Conservation (phyloP, 352 stramenopile species). For the Phytophthora idaei region DNA sequence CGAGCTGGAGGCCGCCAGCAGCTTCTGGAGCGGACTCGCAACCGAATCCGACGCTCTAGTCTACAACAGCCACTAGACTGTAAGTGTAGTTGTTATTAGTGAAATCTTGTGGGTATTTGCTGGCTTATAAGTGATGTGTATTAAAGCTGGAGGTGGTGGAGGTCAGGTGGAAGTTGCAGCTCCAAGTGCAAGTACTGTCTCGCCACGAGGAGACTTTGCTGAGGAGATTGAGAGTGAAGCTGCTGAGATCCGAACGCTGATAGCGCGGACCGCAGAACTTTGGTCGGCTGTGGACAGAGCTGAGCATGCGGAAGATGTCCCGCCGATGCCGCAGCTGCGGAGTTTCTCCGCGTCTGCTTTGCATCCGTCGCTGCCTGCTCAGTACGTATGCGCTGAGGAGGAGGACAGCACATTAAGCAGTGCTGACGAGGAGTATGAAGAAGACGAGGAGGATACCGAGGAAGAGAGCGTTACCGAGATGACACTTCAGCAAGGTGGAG, state of each 20-base stretch:
- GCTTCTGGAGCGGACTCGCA: constrained; percentile 21
- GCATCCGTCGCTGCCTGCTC: constrained; percentile 6
- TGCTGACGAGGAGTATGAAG: constrained; percentile 24
- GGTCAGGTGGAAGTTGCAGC: neutral
- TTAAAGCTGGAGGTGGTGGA: neutral
- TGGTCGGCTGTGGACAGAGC: constrained; percentile 39
- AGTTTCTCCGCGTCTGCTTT: constrained; percentile 9
- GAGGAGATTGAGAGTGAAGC: constrained; percentile 42
- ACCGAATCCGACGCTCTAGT: constrained; percentile 18
- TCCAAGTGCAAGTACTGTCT: neutral
- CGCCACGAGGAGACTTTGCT: constrained; percentile 22
- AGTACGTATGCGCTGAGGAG: constrained; percentile 20
- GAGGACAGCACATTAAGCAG: constrained; percentile 34
- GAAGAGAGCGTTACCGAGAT: constrained; percentile 19
- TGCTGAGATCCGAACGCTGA: constrained; percentile 40
- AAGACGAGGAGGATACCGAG: constrained; percentile 21
- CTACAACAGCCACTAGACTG: constrained; percentile 24
- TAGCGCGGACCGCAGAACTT: constrained; percentile 37
- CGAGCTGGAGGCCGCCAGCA: constrained; percentile 16
- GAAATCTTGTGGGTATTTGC: neutral
- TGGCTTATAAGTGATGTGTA: constrained; percentile 13
- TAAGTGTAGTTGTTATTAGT: constrained; percentile 18
- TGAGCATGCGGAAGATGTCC: constrained; percentile 15
- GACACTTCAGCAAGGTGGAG: constrained; percentile 7
- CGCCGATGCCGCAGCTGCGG: neutral